Base-by-base conservation (phyloP, 177 flowering plant genomes). In the Tripterygium wilfordii region DNA sequence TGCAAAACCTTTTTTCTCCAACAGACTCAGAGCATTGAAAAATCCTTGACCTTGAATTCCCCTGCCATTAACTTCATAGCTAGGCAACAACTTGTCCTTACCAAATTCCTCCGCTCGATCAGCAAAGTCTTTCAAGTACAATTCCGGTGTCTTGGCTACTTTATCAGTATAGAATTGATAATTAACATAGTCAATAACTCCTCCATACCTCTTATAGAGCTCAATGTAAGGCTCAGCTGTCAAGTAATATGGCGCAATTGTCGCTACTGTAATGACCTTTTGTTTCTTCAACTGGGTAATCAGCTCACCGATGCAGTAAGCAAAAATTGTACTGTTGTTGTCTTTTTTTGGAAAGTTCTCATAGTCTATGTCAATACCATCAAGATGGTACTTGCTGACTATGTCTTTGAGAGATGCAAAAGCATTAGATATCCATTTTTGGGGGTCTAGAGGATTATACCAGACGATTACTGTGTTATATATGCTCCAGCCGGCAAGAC, bases 31-130 rank as follows among this genome's bases (percentile, higher is more conserved):
- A 2, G 83, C 80, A 8, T 48, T 67, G 37, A 82, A 82, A 46
- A 82, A 79, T 18, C 70, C 67, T 51, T 82, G 80, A 52, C 89
- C 89, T 62, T 82, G 85, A 54, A 82, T 79, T 14, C 83, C 89
- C 24, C 86, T 75, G 13, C 83, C 85, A 37, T 73, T 46, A 10
- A 79, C 49, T 47, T 82, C 83, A 54, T 77, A 79, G 54, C 77
- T 67, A 9, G 88, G 88, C 57, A 82, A 30, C 59, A 82, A 42
- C 63, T 75, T 79, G 0, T 55, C 65, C 18, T 30, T 51, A 24
- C 53, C 68, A n/a, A 74, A 82, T 30, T 75, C 62, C 12, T 4
- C 17, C 3, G 75, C 65, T 19, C 80, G 66, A 5, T 68, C 51
- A 45, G 24, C 15, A 40, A 70, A 82, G 1, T 62, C 71, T 30